A percentile compares a stretch with the other conserved stretches of the same genome.
Conservation (phyloP, 306 rosid species). For the Inga leiocalycina region DNA sequence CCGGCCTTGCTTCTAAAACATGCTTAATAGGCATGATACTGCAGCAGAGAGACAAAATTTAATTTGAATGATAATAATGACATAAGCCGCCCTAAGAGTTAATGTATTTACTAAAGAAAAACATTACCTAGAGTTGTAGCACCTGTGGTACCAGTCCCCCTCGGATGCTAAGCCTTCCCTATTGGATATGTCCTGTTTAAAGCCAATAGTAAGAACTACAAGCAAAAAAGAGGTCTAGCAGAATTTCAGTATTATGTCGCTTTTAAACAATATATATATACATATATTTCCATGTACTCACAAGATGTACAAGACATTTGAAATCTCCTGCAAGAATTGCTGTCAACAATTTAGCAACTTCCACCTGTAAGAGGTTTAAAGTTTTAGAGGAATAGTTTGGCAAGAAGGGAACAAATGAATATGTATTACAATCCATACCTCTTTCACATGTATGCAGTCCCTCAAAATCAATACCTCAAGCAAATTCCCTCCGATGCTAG, state of each 20-base stretch:
- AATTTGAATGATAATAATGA: constrained; percentile 7
- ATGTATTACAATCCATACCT: constrained; percentile 48
- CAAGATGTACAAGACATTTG: constrained; percentile 82
- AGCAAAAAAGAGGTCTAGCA: constrained; percentile 30
- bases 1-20: constrained; percentile 82
- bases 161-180: constrained; percentile 98
- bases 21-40: constrained; percentile 73
- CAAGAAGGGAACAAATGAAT: constrained; percentile 21
- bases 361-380: constrained; percentile 56
- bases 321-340: constrained; percentile 82
- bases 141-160: constrained; percentile 85
- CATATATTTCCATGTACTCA: constrained; percentile 52
- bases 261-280: background rate
- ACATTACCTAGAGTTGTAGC: constrained; percentile 74
- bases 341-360: constrained; percentile 72
- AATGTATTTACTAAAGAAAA: constrained; percentile 14
- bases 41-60: constrained; percentile 45
- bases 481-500: constrained; percentile 62
- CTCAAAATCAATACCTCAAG: constrained; percentile 88
- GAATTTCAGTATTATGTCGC: constrained; percentile 31
- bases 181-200: constrained; percentile 88
- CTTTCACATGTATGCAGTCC: constrained; percentile 99
- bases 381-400: constrained; percentile 13
- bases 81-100: background rate
- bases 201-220: constrained; percentile 35